Conservation (phyloP, 169 alveolate genomes). For the Toxoplasma gondii region DNA sequence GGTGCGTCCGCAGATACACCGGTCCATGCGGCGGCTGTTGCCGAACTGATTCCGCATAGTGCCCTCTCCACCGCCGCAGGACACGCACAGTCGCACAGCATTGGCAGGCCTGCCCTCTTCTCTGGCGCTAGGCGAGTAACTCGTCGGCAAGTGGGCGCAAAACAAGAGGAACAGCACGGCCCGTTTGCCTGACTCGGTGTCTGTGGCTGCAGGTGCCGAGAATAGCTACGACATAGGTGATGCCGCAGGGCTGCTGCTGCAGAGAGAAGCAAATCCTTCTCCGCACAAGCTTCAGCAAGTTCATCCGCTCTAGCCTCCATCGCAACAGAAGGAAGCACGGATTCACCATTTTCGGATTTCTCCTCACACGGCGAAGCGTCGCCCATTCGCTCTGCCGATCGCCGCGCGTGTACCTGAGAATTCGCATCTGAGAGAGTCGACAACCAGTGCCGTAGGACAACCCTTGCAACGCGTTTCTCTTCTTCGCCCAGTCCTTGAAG, state of each 20-base stretch:
- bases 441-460: background rate
- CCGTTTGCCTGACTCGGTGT: background rate
- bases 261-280: background rate
- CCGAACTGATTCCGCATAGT: background rate
- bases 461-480: background rate
- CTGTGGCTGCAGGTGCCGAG: background rate
- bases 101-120: background rate
- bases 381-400: background rate
- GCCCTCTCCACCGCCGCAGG: background rate
- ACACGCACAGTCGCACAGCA: background rate
- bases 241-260: slow-evolving; percentile 24
- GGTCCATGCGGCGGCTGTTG: background rate
- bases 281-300: background rate
- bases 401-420: background rate
- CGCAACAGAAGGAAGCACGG: background rate
- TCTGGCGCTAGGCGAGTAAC: background rate
- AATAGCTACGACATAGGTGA: background rate
- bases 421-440: background rate
- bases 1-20: background rate
- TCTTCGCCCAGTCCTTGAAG: slow-evolving; percentile 24
- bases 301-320: background rate
- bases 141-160: background rate
- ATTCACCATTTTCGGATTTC: background rate
- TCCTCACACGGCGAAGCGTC: background rate
- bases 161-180: slow-evolving; percentile 4